Conservation (phyloP, 108 stramenopile genomes). For the Heterococcus sp. region DNA sequence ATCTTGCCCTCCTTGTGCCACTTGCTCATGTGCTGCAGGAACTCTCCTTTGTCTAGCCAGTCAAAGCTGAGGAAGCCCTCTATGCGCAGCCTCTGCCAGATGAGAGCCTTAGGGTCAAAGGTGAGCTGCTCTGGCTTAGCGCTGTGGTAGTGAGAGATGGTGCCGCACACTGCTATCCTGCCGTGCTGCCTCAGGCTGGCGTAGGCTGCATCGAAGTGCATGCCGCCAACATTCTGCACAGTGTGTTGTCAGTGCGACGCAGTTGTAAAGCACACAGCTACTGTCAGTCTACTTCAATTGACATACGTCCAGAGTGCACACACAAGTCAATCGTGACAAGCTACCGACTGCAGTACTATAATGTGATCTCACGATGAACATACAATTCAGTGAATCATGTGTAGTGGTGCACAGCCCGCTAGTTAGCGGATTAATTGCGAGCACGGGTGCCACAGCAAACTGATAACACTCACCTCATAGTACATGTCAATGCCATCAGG, state of each 20-base stretch:
- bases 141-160: not conserved
- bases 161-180: slow-evolving; percentile 24
- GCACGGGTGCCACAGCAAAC: too few species aligned
- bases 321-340: too few species aligned
- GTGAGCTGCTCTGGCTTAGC: not conserved
- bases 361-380: too few species aligned
- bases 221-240: slow-evolving; percentile 24
- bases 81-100: slow-evolving; percentile 3
- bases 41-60: slow-evolving; percentile 5
- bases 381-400: too few species aligned
- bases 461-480: too few species aligned
- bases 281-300: too few species aligned
- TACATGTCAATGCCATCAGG: slow-evolving; percentile 34
- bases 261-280: too few species aligned
- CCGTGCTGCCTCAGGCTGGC: not conserved
- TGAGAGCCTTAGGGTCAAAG: not conserved
- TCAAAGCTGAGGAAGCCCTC: slow-evolving; percentile 6
- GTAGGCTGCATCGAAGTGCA: slow-evolving; percentile 8
- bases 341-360: too few species aligned
- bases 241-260: too few species aligned
- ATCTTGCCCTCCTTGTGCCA: slow-evolving; percentile 12
- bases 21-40: not conserved
- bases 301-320: too few species aligned
- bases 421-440: too few species aligned
- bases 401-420: too few species aligned